Base-by-base conservation (phyloP, 192 early-diverging fungal genomes). In the Coemansia erecta region DNA sequence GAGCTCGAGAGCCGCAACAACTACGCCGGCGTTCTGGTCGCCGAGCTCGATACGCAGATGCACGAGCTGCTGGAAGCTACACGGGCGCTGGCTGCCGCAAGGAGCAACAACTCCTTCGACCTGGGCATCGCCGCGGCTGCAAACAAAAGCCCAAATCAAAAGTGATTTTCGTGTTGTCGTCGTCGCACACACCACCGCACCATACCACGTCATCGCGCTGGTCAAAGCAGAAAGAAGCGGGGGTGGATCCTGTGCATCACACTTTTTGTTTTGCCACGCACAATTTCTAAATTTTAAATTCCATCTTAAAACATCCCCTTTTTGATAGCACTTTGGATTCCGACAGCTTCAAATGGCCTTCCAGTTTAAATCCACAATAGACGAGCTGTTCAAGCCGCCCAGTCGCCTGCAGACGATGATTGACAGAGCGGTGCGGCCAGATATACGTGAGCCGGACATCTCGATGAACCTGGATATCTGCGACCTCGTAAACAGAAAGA, bases 401-500 rank as follows among this genome's bases (percentile, higher is more conserved):
- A 60, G 66, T 22, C 63, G 71, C 35, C 61, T 80, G 55, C 77
- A 80, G 64, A 70, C 56, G 21, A 62, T 80, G 67, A 58, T 85
- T 85, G 94, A 91, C 70, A 85, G 85, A 22, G 94, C 92, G 3
- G 93, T 93, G 63, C 82, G 85, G 48, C 82, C 87, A 8, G 76
- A 83, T 13, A 83, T 82, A 13, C 68, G 65, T 60, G 86, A 89
- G 45, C 88, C 96, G 0, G 92, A 98, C 64, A 65, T 95, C 53
- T 82, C 86, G 13, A 81, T 98, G 41, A 93, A 95, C 76, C 84
- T 98, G 19, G 96, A 98, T 74, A 93, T 98, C 53, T 94, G 91
- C 72, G 94, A 97, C 70, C 81, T 95, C 47, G 90, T 98, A 62
- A 97, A 94, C 69, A 83, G 86, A 46, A 97, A 97, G 68, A 85